phyloP scores from a whole-genome alignment of 1,139 yeast genomes.

The Geotrichum carabidarum region DNA sequence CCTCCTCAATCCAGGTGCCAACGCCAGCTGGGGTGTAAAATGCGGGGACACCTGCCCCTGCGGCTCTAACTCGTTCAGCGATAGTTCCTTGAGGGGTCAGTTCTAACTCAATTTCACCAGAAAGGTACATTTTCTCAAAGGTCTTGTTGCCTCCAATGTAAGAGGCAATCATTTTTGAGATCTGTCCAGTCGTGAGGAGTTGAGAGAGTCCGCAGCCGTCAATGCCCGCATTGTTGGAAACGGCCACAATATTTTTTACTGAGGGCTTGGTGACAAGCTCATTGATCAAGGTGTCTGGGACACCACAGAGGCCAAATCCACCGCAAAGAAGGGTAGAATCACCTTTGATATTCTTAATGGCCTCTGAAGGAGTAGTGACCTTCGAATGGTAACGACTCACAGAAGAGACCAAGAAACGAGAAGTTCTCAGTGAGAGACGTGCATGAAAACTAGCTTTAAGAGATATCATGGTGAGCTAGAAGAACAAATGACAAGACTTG shows the following conservation, averaged over 20 bases:
- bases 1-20: conserved; percentile 50
- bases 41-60: conserved; percentile 49
- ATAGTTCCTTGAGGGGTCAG: conserved; percentile 50
- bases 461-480: not conserved
- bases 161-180: conserved; percentile 45
- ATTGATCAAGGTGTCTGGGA: conserved; percentile 45
- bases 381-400: conserved; percentile 15
- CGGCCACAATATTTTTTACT: conserved; percentile 43
- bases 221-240: conserved; percentile 50
- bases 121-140: conserved; percentile 42
- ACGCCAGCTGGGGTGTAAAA: conserved; percentile 49
- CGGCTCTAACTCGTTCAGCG: conserved; percentile 50
- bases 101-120: conserved; percentile 46
- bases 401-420: not conserved
- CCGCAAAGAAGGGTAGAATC: conserved; percentile 39
- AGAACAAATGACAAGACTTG: not conserved
- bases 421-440: not conserved
- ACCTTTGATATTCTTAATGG: conserved; percentile 14
- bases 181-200: conserved; percentile 44
- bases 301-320: conserved; percentile 49
- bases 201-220: conserved; percentile 46
- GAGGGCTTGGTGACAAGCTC: conserved; percentile 38
- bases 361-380: conserved; percentile 15
- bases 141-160: conserved; percentile 47
- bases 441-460: not conserved